A percentile compares a stretch with the other conserved stretches of the same genome.
Evolutionary conservation across 768 basidiomycete species (phyloP).

Genomic region (Mycena chlorophos): DNA sequence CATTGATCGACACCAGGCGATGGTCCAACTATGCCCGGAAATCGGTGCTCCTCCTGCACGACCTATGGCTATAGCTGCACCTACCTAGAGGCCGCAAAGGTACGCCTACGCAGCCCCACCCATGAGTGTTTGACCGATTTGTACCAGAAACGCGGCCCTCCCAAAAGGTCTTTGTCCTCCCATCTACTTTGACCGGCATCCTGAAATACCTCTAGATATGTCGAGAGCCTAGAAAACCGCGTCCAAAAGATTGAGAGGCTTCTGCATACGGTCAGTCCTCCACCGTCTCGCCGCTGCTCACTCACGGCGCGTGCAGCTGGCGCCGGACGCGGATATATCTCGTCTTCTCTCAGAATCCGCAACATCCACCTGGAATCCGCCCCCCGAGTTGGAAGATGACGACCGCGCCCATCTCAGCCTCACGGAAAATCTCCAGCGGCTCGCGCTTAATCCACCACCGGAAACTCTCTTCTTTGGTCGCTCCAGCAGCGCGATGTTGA

Average conservation of each 20-base stretch:
- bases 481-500: constrained; percentile 52
- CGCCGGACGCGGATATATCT: constrained; percentile 65
- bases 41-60: constrained; percentile 64
- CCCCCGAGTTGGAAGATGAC: constrained; percentile 37
- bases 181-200: background rate
- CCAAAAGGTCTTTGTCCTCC: constrained; percentile 52
- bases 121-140: background rate
- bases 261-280: constrained; percentile 45
- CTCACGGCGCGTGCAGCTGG: constrained; percentile 27
- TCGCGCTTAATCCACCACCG: constrained; percentile 38
- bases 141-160: constrained; percentile 55
- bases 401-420: constrained; percentile 30
- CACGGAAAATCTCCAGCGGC: constrained; percentile 33
- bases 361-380: constrained; percentile 33
- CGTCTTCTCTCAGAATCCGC: constrained; percentile 49
- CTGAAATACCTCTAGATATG: constrained; percentile 52
- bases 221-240: constrained; percentile 61
- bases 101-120: constrained; percentile 2
- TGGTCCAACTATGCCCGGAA: constrained; percentile 64
- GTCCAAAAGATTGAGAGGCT: constrained; percentile 67
- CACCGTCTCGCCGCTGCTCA: background rate
- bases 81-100: constrained; percentile 70
- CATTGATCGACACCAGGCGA: constrained; percentile 47
- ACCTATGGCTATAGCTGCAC: constrained; percentile 62
- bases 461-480: constrained; percentile 50